A percentile compares a stretch with the other conserved stretches of the same genome.
These are phyloP conservation scores for Magnaporthiopsis rhizophila DNA, from an alignment of 2,329 filamentous ascomycete species.

Conservation along the genomic window DNA sequence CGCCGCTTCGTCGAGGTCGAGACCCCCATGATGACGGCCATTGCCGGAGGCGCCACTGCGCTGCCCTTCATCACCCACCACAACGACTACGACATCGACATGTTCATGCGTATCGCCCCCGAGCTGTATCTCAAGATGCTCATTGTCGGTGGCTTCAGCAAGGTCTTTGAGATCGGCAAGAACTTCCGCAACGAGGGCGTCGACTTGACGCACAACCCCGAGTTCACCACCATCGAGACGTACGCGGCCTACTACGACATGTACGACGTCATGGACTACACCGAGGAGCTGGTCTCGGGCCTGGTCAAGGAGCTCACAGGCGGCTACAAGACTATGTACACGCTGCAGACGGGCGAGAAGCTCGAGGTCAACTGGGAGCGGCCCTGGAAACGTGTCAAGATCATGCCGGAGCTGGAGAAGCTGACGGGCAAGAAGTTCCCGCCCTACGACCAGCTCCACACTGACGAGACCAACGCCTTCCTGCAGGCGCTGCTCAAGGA, in stretches of 20 bases:
- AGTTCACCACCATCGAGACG: slow-evolving; percentile 97
- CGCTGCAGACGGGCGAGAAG: slow-evolving; percentile 75
- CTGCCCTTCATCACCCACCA: slow-evolving; percentile 93
- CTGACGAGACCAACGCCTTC: slow-evolving; percentile 80
- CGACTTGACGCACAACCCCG: slow-evolving; percentile 92
- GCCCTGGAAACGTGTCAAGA: slow-evolving; percentile 89
- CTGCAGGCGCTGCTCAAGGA: slow-evolving; percentile 78
- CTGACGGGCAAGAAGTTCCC: slow-evolving; percentile 91
- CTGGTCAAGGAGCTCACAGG: slow-evolving; percentile 87
- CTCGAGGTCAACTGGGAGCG: slow-evolving; percentile 94
- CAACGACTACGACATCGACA: slow-evolving; percentile 90
- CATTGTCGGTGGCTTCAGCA: slow-evolving; percentile 87
- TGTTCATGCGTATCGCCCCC: slow-evolving; percentile 91
- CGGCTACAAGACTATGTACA: slow-evolving; percentile 75
- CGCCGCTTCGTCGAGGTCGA: slow-evolving; percentile 89
- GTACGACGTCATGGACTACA: slow-evolving; percentile 83
- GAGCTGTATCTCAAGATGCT: slow-evolving; percentile 96
- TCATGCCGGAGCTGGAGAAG: slow-evolving; percentile 90
- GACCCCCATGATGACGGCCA: slow-evolving; percentile 95
- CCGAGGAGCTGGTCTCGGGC: slow-evolving; percentile 85
- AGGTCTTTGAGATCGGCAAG: slow-evolving; percentile 91
- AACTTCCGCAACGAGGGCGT: slow-evolving; percentile 93
- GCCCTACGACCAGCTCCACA: slow-evolving; percentile 80
- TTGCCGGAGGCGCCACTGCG: slow-evolving; percentile 90
- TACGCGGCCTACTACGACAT: slow-evolving; percentile 92